Conservation (phyloP, 108 stramenopile genomes). For the Cyclostephanos tholiformis region DNA sequence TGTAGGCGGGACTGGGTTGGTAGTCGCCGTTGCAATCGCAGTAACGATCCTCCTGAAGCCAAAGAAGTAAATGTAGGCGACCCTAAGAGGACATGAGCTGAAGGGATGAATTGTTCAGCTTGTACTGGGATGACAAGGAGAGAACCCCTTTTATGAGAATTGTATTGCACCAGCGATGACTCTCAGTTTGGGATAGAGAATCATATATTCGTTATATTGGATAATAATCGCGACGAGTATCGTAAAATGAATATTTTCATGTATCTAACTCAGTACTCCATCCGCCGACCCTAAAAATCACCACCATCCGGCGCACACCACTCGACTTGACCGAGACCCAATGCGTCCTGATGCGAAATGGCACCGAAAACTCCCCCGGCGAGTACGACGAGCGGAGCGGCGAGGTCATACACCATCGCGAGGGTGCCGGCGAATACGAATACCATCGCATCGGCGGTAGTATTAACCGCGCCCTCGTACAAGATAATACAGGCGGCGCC, state of each 20-base stretch:
- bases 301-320: constrained; percentile 3
- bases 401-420: constrained; percentile 63
- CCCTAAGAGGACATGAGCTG: not conserved
- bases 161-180: too few species aligned
- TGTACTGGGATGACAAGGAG: not conserved
- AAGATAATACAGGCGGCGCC: constrained; percentile 86
- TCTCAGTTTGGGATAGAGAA: not conserved
- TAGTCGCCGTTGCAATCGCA: constrained; percentile 33
- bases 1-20: constrained; percentile 33
- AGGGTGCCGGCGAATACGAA: constrained; percentile 68
- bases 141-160: too few species aligned
- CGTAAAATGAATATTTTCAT: not conserved
- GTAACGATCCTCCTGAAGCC: constrained; percentile 32
- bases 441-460: constrained; percentile 82
- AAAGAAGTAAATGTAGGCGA: constrained; percentile 10
- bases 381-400: constrained; percentile 72
- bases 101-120: not conserved
- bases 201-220: too few species aligned
- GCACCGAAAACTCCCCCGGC: constrained; percentile 80
- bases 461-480: constrained; percentile 68
- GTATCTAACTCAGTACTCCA: not conserved
- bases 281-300: not conserved
- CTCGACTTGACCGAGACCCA: constrained; percentile 60
- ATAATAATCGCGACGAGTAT: not conserved
- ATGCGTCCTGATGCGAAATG: constrained; percentile 46